These are phyloP conservation scores for Colletotrichum higginsianum DNA, from an alignment of 2,329 filamentous ascomycete species.

Conservation along the genomic window DNA sequence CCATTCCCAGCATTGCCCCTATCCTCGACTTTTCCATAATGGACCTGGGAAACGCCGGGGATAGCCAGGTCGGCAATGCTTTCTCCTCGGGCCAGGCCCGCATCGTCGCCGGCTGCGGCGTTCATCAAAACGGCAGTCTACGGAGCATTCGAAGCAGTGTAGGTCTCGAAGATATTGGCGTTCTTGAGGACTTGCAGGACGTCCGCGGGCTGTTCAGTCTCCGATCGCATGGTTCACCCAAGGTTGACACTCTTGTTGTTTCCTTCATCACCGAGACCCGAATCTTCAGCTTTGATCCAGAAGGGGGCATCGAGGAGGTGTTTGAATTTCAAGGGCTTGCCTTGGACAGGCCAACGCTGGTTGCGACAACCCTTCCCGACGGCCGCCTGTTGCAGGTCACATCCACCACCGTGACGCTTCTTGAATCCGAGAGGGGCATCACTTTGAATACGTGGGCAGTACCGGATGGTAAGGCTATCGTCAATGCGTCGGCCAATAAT, in stretches of 20 bases:
- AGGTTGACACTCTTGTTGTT: conserved; percentile 80
- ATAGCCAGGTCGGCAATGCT: conserved; percentile 82
- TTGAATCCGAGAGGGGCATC: conserved; percentile 41
- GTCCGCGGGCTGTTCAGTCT: conserved; percentile 82
- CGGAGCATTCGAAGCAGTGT: conserved; percentile 95
- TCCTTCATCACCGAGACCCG: conserved; percentile 89
- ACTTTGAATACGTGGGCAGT: conserved; percentile 40
- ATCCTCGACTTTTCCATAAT: conserved; percentile 95
- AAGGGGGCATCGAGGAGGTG: conserved; percentile 89
- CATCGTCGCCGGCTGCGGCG: conserved; percentile 93
- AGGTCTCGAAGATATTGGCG: conserved; percentile 87
- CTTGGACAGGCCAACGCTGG: conserved; percentile 80
- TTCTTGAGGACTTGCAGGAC: conserved; percentile 83
- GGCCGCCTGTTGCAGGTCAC: conserved; percentile 41
- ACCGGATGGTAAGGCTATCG: conserved; percentile 72
- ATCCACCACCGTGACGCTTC: conserved; percentile 23
- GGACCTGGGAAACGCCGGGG: conserved; percentile 92
- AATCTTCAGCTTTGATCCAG: conserved; percentile 80
- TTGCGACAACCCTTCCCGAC: conserved; percentile 69
- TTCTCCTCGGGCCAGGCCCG: conserved; percentile 96
- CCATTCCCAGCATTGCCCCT: conserved; percentile 87
- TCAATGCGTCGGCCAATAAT: conserved; percentile 82
- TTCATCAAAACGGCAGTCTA: conserved; percentile 88
- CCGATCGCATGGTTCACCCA: conserved; percentile 62
- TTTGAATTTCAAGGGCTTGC: conserved; percentile 80